Evolutionary conservation across 768 basidiomycete species (phyloP).

Genomic region (Lentinula sp.): DNA sequence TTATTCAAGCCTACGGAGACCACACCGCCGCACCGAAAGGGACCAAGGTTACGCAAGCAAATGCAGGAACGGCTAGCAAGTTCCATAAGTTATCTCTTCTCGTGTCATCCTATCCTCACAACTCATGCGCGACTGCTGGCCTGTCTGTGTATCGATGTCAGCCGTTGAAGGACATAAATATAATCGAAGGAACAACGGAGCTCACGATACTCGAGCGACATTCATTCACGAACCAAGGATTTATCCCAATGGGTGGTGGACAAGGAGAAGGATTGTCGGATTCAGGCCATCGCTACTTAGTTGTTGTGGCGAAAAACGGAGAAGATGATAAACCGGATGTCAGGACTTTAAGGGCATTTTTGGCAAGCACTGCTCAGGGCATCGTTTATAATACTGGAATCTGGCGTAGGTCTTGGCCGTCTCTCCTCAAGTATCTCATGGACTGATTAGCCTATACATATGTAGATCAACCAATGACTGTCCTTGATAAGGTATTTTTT

Average conservation of each 20-base stretch:
- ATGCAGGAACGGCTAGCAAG: conserved; percentile 86
- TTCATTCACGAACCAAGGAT: conserved; percentile 84
- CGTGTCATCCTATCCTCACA: conserved; percentile 56
- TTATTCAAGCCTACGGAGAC: conserved; percentile 82
- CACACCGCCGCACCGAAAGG: conserved; percentile 60
- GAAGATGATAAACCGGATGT: conserved; percentile 73
- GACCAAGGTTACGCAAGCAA: conserved; percentile 73
- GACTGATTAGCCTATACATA: not conserved
- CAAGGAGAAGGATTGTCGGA: conserved; percentile 41
- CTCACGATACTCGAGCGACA: conserved; percentile 86
- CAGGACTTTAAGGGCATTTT: conserved; percentile 70
- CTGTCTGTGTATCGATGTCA: conserved; percentile 85
- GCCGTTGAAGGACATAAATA: conserved; percentile 37
- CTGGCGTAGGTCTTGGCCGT: conserved; percentile 71
- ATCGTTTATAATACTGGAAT: conserved; percentile 77
- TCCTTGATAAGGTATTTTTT: conserved; percentile 53
- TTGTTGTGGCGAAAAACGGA: conserved; percentile 82
- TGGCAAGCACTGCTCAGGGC: conserved; percentile 77
- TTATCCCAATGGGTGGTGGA: conserved; percentile 85
- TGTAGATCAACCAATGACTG: conserved; percentile 89
- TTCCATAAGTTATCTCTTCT: conserved; percentile 88
- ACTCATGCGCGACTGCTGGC: conserved; percentile 50
- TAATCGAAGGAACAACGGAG: conserved; percentile 40
- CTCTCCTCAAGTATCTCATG: not conserved
- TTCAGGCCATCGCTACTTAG: conserved; percentile 60